These are phyloP conservation scores for Coffea eugenioides DNA, from an alignment of 257 asterid genomes.

Conservation along the genomic window DNA sequence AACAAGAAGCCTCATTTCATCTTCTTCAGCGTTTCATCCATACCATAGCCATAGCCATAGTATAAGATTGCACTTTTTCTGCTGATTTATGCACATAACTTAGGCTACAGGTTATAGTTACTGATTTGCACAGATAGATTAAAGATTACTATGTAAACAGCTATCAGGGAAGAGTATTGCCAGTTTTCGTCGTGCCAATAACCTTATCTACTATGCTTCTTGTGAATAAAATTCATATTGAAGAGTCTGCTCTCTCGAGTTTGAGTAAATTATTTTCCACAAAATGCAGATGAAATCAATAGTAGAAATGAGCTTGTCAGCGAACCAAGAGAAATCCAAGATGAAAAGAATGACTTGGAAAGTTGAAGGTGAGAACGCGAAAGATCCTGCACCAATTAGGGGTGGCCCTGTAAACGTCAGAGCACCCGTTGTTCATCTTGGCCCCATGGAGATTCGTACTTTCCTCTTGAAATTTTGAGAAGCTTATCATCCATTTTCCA, in stretches of 20 bases:
- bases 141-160: not conserved
- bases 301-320: conserved; percentile 72
- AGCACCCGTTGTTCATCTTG: conserved; percentile 58
- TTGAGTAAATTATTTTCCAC: not conserved
- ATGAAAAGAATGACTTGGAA: conserved; percentile 60
- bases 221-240: not conserved
- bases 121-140: not conserved
- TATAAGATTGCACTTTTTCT: not conserved
- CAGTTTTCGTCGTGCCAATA: not conserved
- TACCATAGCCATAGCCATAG: not conserved
- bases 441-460: conserved; percentile 92
- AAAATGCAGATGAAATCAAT: conserved; percentile 48
- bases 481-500: not conserved
- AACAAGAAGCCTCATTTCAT: not conserved
- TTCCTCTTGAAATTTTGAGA: conserved; percentile 50
- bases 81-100: not conserved
- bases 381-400: conserved; percentile 33
- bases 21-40: not conserved
- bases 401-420: conserved; percentile 51
- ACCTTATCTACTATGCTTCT: not conserved
- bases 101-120: not conserved
- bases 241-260: not conserved
- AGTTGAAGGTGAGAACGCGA: conserved; percentile 37
- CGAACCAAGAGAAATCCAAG: conserved; percentile 67
- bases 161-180: too few species aligned